phyloP scores from a whole-genome alignment of 1,139 yeast species.

The Geotrichum phurueaensis region DNA sequence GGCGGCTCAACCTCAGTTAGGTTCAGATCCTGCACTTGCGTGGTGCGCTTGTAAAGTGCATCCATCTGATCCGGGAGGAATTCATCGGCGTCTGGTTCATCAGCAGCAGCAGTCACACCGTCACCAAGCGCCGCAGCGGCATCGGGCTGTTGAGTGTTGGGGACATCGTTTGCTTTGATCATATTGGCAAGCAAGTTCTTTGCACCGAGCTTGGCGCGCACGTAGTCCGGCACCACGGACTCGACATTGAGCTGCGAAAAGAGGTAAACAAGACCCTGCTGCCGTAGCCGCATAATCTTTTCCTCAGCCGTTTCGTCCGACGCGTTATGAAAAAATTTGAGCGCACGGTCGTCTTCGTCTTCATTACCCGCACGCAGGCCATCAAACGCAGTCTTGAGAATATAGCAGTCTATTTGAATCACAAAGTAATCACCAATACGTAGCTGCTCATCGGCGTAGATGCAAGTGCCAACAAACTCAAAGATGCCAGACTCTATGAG shows the following conservation, averaged over 20 bases:
- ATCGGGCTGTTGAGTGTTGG: slow-evolving; percentile 30
- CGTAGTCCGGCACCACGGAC: slow-evolving; percentile 24
- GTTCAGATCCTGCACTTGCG: slow-evolving; percentile 36
- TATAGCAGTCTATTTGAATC: slow-evolving; percentile 56
- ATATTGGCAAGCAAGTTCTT: slow-evolving; percentile 18
- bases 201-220: slow-evolving; percentile 22
- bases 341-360: slow-evolving; percentile 4
- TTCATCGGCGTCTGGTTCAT: slow-evolving; percentile 38
- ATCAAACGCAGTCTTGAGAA: slow-evolving; percentile 50
- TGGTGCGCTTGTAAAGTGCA: slow-evolving; percentile 63
- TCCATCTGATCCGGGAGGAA: slow-evolving; percentile 68
- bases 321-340: slow-evolving; percentile 27
- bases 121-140: slow-evolving; percentile 14
- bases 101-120: slow-evolving; percentile 19
- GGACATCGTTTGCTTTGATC: slow-evolving; percentile 26
- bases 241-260: slow-evolving; percentile 46
- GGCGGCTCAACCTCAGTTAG: slow-evolving; percentile 68
- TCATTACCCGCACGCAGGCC: slow-evolving; percentile 20
- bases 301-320: slow-evolving; percentile 51
- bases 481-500: slow-evolving; percentile 54
- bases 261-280: slow-evolving; percentile 50
- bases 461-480: slow-evolving; percentile 51
- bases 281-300: slow-evolving; percentile 47
- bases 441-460: slow-evolving; percentile 53
- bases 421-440: slow-evolving; percentile 69